phyloP scores from a whole-genome alignment of 306 rosid genomes.

The Medicago lupulina region DNA sequence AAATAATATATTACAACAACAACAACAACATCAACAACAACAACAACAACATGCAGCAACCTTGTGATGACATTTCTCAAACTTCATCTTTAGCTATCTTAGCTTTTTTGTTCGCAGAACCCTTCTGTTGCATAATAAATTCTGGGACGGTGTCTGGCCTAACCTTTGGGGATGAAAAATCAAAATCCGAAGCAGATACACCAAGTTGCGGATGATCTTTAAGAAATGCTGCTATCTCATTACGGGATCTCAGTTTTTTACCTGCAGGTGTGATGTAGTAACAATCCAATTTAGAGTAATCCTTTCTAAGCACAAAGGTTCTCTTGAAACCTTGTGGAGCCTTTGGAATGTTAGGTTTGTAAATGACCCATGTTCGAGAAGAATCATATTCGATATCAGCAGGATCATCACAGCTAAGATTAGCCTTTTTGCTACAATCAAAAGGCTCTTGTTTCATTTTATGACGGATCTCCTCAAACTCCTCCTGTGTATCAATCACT shows the following conservation, averaged over 20 bases:
- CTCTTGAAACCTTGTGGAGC: constrained; percentile 78
- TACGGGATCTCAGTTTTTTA: constrained; percentile 70
- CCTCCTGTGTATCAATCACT: constrained; percentile 69
- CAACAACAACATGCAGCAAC: constrained; percentile 12
- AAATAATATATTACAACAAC: no score
- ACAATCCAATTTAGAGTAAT: constrained; percentile 81
- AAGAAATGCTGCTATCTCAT: constrained; percentile 62
- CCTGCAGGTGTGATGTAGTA: constrained; percentile 74
- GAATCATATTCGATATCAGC: constrained; percentile 38
- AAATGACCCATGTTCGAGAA: constrained; percentile 83
- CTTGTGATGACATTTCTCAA: not conserved
- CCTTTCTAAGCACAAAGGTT: constrained; percentile 69
- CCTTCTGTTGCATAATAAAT: constrained; percentile 44
- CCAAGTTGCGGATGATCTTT: constrained; percentile 61
- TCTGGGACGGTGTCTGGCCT: constrained; percentile 84
- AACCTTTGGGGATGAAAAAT: constrained; percentile 71
- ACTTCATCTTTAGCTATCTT: not conserved
- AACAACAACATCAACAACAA: constrained; percentile 1
- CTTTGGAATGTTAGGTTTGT: constrained; percentile 81
- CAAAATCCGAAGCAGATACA: constrained; percentile 53
- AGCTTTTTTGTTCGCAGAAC: constrained; percentile 46
- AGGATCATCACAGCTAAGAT: constrained; percentile 67
- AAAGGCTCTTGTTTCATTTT: constrained; percentile 64
- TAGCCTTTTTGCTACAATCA: constrained; percentile 55
- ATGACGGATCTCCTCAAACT: constrained; percentile 79